Evolutionary conservation across 225 moss, liverwort and hornwort species (phyloP), one percentile per base, ranked within the genome.

Genomic region (Sphagnum contortum): DNA sequence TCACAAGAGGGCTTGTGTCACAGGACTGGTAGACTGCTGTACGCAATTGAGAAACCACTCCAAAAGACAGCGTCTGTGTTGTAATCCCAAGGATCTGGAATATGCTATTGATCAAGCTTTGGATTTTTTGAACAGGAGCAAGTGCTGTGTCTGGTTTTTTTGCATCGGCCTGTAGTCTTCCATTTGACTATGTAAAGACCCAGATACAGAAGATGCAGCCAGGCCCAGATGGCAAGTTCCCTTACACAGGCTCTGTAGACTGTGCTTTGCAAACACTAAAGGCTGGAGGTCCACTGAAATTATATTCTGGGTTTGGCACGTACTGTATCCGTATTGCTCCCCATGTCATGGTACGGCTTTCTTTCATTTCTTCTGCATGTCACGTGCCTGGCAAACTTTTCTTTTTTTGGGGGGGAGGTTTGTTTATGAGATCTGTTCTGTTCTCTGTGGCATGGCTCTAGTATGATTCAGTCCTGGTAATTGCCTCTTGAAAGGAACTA

Each of bases 181-280:
- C 95, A 5, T 95, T 95, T 45, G 95, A 95, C 67, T 95, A 70
- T 55, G 80, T 95, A 66, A 95, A 95, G 83, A 95, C 95, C 2
- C 95, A 95, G 77, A 90, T 95, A 58, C 95, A 95, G 78, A 95
- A 95, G 87, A 95, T 95, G 95, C 95, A 92, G 69, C 95, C 95
- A 0, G 95, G 95, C 48, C 90, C 92, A 5, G 95, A 95, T 66
- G 95, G 95, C 50, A 95, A 92, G 69, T 92, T 86, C 50, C 95
- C 95, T 2, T 95, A 92, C 68, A 87, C 90, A 5, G 92, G 95
- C 13, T 92, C 92, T 3, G 13, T 95, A 5, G 92, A 95, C 68
- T 95, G 95, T 70, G 92, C 95, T 5, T 0, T 92, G 56, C 75
- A 92, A 68, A 95, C 95, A 2, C 63, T 95, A 29, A 84, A 84